Percentiles rank a stretch among this genome's conserved stretches.
Evolutionary conservation across 768 basidiomycete species (phyloP).

Genomic region (Russula abietina): DNA sequence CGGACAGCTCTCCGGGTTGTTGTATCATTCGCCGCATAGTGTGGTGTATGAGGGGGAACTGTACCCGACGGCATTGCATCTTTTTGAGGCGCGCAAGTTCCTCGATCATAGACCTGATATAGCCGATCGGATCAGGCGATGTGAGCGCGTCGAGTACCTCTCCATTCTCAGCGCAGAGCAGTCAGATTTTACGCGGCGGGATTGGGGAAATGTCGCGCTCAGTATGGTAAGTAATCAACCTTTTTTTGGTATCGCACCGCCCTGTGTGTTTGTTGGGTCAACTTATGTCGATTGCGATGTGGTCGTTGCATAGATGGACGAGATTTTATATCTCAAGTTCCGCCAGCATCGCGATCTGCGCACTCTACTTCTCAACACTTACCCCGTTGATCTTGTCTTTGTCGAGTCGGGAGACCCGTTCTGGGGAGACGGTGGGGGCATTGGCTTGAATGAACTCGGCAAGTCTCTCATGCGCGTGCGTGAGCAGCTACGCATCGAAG

Average conservation of each 20-base stretch:
- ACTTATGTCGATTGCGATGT: neutral
- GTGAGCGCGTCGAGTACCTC: slow-evolving; percentile 38
- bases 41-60: too few relatives aligned
- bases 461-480: too few relatives aligned
- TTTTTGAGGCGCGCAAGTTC: slow-evolving; percentile 70
- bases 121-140: slow-evolving; percentile 50
- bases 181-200: slow-evolving; percentile 37
- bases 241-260: neutral
- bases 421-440: slow-evolving; percentile 58
- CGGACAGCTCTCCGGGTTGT: too few relatives aligned
- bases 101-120: slow-evolving; percentile 43
- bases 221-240: slow-evolving; percentile 39
- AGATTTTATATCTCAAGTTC: too few relatives aligned
- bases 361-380: slow-evolving; percentile 48
- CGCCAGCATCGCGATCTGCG: slow-evolving; percentile 57
- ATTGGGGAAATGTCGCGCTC: slow-evolving; percentile 53
- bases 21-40: too few relatives aligned
- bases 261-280: neutral
- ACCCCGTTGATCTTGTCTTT: too few relatives aligned
- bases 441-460: slow-evolving; percentile 59
- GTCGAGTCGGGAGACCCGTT: slow-evolving; percentile 48
- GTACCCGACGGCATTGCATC: too few relatives aligned
- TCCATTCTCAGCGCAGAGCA: slow-evolving; percentile 31
- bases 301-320: slow-evolving; percentile 49
- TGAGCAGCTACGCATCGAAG: slow-evolving; percentile 37